Evolutionary conservation across 495 filamentous ascomycete genomes (phyloP).

Genomic region (Trichocladium antarcticum): DNA sequence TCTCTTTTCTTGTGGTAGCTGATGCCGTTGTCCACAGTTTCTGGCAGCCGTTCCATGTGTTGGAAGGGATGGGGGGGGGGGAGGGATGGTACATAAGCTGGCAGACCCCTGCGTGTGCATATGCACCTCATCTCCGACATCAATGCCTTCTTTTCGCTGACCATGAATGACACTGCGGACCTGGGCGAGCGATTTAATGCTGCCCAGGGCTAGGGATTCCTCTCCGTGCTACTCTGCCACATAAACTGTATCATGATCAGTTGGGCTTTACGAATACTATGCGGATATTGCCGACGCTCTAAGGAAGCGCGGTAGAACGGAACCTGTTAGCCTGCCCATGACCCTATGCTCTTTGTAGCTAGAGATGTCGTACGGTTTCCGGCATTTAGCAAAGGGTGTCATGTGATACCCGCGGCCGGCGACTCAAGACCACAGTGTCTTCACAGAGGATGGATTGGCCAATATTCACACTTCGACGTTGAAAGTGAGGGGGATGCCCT

Average conservation of each 20-base stretch:
- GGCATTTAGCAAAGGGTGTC: too few relatives aligned
- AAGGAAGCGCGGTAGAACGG: not conserved
- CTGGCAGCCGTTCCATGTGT: not conserved
- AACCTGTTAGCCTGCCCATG: too few relatives aligned
- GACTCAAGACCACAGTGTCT: too few relatives aligned
- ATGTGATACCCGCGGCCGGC: too few relatives aligned
- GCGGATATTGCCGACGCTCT: not conserved
- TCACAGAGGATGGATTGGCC: too few relatives aligned
- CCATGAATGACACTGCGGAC: too few relatives aligned
- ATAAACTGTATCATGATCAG: conserved; percentile 19
- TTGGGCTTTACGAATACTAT: not conserved
- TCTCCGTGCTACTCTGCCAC: conserved; percentile 14
- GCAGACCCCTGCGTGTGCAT: conserved; percentile 15
- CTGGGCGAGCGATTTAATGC: too few relatives aligned
- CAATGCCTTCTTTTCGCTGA: conserved; percentile 19
- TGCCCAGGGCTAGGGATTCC: too few relatives aligned
- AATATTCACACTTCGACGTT: too few relatives aligned
- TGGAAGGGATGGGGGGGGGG: not conserved
- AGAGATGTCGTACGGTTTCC: too few relatives aligned
- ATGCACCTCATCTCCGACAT: conserved; percentile 30
- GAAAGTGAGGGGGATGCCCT: too few relatives aligned
- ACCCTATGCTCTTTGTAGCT: too few relatives aligned
- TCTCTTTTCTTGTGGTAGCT: not conserved
- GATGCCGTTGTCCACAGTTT: not conserved
- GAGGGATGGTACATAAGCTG: not conserved